A percentile compares a stretch with the other conserved stretches of the same genome.
Conservation (phyloP, 2,329 filamentous ascomycete genomes). For the Colletotrichum nymphaeae region DNA sequence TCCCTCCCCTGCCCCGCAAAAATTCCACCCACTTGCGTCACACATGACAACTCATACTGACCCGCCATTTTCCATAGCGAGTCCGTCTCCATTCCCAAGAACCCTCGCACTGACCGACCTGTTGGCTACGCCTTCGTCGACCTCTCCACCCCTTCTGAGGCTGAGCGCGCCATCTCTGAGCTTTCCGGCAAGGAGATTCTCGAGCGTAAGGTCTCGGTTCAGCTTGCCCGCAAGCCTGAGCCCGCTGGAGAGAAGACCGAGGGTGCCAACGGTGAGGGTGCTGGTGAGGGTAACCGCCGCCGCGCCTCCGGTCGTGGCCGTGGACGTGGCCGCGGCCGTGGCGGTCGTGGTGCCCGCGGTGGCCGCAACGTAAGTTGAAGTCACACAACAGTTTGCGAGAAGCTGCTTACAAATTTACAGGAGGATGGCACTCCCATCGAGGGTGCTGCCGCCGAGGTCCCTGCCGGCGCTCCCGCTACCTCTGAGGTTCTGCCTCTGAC, state of each 20-base stretch:
- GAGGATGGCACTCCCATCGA: slow-evolving; percentile 59
- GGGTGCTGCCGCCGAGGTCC: slow-evolving; percentile 57
- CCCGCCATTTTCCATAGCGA: slow-evolving; percentile 69
- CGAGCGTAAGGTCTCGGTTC: slow-evolving; percentile 98
- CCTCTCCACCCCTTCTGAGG: slow-evolving; percentile 92
- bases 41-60: slow-evolving; percentile 35
- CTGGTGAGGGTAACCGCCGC: slow-evolving; percentile 73
- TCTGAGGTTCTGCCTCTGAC: slow-evolving; percentile 69
- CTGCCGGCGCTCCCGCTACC: slow-evolving; percentile 56
- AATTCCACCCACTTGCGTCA: slow-evolving; percentile 34
- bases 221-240: slow-evolving; percentile 98
- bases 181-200: slow-evolving; percentile 98
- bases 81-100: slow-evolving; percentile 98
- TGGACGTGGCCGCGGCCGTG: slow-evolving; percentile 76
- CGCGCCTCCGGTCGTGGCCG: slow-evolving; percentile 73
- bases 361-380: slow-evolving; percentile 52
- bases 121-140: slow-evolving; percentile 99
- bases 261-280: slow-evolving; percentile 80
- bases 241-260: slow-evolving; percentile 81
- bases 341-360: slow-evolving; percentile 72
- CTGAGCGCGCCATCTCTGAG: slow-evolving; percentile 93
- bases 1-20: slow-evolving; percentile 31
- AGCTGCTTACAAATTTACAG: slow-evolving; percentile 42
- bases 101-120: slow-evolving; percentile 97
- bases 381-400: not conserved